phyloP scores from a whole-genome alignment of 176 grass and related monocot species.

The Lolium perenne region DNA sequence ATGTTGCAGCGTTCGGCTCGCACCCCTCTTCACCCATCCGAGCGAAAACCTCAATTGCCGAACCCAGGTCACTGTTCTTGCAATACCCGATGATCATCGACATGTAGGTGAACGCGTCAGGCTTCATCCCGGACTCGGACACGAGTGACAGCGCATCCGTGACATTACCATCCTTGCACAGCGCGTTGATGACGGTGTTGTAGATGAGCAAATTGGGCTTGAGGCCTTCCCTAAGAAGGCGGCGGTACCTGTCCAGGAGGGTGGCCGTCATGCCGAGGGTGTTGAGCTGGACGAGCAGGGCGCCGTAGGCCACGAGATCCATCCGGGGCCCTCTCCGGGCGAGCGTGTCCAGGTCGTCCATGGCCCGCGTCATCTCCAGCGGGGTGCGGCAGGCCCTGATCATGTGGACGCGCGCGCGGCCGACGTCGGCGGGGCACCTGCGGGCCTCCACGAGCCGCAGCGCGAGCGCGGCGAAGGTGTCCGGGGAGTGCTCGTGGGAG shows the following conservation, averaged over 20 bases:
- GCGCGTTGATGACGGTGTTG: conserved; percentile 38
- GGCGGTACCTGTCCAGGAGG: conserved; percentile 29
- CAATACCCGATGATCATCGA: conserved; percentile 63
- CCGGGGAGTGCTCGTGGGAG: conserved; percentile 16
- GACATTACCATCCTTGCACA: conserved; percentile 54
- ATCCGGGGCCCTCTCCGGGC: background rate
- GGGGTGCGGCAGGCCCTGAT: background rate
- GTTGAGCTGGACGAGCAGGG: conserved; percentile 29
- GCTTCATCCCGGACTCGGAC: conserved; percentile 44
- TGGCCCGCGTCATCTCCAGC: background rate
- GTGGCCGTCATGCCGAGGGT: conserved; percentile 1
- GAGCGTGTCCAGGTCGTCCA: conserved; percentile 25
- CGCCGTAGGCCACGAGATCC: background rate
- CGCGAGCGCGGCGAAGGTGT: conserved; percentile 19
- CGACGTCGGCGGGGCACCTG: background rate
- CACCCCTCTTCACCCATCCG: conserved; percentile 45
- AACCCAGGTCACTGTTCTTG: conserved; percentile 51
- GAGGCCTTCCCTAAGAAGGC: conserved; percentile 7
- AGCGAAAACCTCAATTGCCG: conserved; percentile 53
- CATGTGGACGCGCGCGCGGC: conserved; percentile 23
- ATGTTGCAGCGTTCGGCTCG: conserved; percentile 55
- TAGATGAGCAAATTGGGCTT: conserved; percentile 41
- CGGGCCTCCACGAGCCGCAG: background rate
- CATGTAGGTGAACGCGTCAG: conserved; percentile 58
- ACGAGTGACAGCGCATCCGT: conserved; percentile 50